A percentile compares a stretch with the other conserved stretches of the same genome.
Conservation (phyloP, 164 flowering plant species). For the Chimonanthus salicifolius region DNA sequence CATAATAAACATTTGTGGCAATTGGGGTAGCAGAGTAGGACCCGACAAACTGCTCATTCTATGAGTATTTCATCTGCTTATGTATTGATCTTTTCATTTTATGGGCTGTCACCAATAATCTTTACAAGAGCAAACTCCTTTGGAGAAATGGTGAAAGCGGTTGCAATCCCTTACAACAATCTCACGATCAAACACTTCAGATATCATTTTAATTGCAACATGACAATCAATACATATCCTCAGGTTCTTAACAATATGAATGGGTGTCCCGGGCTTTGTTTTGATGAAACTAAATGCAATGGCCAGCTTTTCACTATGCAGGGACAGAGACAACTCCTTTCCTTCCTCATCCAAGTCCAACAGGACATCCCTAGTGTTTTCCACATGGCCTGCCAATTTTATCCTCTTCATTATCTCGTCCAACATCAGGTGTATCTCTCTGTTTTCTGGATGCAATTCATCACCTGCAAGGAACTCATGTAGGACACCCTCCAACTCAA, state of each 20-base stretch:
- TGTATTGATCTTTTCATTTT: background rate
- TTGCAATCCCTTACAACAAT: slow-evolving; percentile 30
- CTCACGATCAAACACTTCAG: slow-evolving; percentile 23
- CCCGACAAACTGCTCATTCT: background rate
- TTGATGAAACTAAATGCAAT: slow-evolving; percentile 25
- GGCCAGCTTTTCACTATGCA: slow-evolving; percentile 34
- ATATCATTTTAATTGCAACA: slow-evolving; percentile 28
- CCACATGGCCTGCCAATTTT: slow-evolving; percentile 24
- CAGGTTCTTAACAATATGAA: slow-evolving; percentile 29
- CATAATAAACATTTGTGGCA: too few relatives aligned
- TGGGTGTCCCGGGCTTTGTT: slow-evolving; percentile 22
- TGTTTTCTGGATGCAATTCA: slow-evolving; percentile 25
- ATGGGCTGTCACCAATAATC: slow-evolving; percentile 22
- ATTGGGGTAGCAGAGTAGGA: background rate
- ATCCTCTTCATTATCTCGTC: slow-evolving; percentile 28
- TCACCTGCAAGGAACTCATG: slow-evolving; percentile 38
- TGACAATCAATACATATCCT: slow-evolving; percentile 38
- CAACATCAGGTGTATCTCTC: slow-evolving; percentile 27
- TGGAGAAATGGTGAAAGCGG: slow-evolving; percentile 28
- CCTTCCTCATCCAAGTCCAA: slow-evolving; percentile 38
- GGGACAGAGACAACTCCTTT: slow-evolving; percentile 21
- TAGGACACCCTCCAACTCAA: slow-evolving; percentile 32
- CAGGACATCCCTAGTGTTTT: slow-evolving; percentile 24
- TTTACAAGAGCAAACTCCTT: slow-evolving; percentile 32
- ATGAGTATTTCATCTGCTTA: background rate